Evolutionary conservation across 2,329 filamentous ascomycete genomes (phyloP).

Genomic region (Verticillium longisporum): DNA sequence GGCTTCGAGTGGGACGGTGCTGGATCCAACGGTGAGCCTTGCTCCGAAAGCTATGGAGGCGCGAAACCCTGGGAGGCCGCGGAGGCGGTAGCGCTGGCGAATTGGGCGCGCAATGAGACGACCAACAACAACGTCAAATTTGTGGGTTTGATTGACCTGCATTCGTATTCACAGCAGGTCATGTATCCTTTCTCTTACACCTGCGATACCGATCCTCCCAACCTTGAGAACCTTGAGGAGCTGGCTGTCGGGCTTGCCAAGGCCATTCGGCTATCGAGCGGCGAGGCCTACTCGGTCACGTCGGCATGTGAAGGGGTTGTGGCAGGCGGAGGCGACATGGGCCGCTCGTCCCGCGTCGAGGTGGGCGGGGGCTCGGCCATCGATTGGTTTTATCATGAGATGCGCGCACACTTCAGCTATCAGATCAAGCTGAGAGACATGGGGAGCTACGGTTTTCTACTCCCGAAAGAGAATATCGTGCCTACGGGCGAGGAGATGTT

Average conservation of each 20-base stretch:
- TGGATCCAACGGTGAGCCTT: slow-evolving; percentile 62
- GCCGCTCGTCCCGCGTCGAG: slow-evolving; percentile 49
- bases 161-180: slow-evolving; percentile 93
- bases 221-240: slow-evolving; percentile 87
- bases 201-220: slow-evolving; percentile 71
- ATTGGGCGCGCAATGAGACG: slow-evolving; percentile 79
- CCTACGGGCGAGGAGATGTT: slow-evolving; percentile 86
- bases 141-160: slow-evolving; percentile 81
- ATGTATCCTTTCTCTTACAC: slow-evolving; percentile 88
- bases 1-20: slow-evolving; percentile 76
- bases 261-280: slow-evolving; percentile 74
- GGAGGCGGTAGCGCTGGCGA: slow-evolving; percentile 67
- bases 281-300: slow-evolving; percentile 68
- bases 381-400: slow-evolving; percentile 91
- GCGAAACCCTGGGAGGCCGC: slow-evolving; percentile 75
- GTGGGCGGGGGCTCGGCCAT: slow-evolving; percentile 77
- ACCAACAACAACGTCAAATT: slow-evolving; percentile 65
- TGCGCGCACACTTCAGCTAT: slow-evolving; percentile 77
- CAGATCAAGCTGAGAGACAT: slow-evolving; percentile 93
- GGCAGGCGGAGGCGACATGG: slow-evolving; percentile 8
- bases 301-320: slow-evolving; percentile 83
- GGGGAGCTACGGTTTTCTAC: slow-evolving; percentile 86
- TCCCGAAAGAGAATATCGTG: slow-evolving; percentile 80
- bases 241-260: slow-evolving; percentile 83
- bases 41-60: slow-evolving; percentile 85